Conservation (phyloP, 345 rosid genomes). For the Trapa incisa region DNA sequence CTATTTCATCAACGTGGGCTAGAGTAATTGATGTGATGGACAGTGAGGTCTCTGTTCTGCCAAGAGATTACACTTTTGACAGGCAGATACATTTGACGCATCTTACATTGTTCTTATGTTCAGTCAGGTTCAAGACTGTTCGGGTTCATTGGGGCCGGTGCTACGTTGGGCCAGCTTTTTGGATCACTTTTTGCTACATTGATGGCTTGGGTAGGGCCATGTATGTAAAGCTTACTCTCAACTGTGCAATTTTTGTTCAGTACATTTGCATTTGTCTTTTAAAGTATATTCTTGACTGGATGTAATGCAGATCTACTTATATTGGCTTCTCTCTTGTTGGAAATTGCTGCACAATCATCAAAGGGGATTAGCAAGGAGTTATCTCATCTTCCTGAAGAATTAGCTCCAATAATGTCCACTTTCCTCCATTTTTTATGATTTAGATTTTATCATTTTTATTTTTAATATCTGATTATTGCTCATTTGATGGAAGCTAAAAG, state of each 20-base stretch:
- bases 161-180: constrained; percentile 92
- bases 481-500: neutral
- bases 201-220: constrained; percentile 84
- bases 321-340: constrained; percentile 79
- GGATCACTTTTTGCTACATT: constrained; percentile 80
- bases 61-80: neutral
- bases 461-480: neutral
- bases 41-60: constrained; percentile 48
- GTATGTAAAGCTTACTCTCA: constrained; percentile 29
- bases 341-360: constrained; percentile 77
- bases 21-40: constrained; percentile 91
- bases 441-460: neutral
- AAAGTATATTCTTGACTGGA: constrained; percentile 5
- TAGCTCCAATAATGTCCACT: constrained; percentile 52
- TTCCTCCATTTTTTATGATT: constrained; percentile 3
- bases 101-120: constrained; percentile 22
- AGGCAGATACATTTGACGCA: constrained; percentile 9
- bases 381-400: constrained; percentile 48
- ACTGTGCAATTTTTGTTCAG: constrained; percentile 7
- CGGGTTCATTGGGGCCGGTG: constrained; percentile 95
- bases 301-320: constrained; percentile 53
- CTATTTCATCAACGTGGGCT: constrained; percentile 96
- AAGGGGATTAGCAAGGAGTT: constrained; percentile 59
- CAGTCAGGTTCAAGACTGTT: constrained; percentile 98
- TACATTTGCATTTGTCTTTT: constrained; percentile 6